Percentiles rank a stretch among this genome's conserved stretches.
Conservation (phyloP, 2,329 filamentous ascomycete species). For the Purpureocillium lavendulum region DNA sequence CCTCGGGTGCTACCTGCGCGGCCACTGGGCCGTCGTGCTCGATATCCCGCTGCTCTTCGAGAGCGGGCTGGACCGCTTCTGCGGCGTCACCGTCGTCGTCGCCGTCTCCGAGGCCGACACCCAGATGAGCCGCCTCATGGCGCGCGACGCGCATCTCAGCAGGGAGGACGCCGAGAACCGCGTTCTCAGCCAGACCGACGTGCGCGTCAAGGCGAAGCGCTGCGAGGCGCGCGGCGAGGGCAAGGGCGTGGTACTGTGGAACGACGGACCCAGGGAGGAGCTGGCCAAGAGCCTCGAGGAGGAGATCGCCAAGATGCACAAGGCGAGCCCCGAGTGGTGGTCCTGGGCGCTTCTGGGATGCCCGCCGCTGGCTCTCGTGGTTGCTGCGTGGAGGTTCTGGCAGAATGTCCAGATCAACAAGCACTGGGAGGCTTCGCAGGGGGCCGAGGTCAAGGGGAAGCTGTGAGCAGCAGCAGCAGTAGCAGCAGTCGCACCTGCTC, state of each 20-base stretch:
- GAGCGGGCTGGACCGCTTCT: conserved; percentile 74
- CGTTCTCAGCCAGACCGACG: conserved; percentile 79
- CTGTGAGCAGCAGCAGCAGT: not conserved
- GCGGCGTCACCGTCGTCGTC: conserved; percentile 79
- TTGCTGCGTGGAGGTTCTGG: conserved; percentile 64
- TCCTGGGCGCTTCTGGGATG: conserved; percentile 59
- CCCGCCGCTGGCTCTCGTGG: conserved; percentile 65
- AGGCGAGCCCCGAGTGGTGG: conserved; percentile 73
- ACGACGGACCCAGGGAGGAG: conserved; percentile 68
- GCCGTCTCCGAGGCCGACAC: conserved; percentile 70
- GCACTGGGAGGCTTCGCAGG: conserved; percentile 54
- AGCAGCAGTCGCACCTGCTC: no score
- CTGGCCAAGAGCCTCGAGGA: conserved; percentile 57
- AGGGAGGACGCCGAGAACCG: conserved; percentile 83
- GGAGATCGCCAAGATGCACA: conserved; percentile 56
- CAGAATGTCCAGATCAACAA: conserved; percentile 62
- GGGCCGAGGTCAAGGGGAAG: conserved; percentile 27
- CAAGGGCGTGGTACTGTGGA: conserved; percentile 79
- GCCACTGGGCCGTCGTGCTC: conserved; percentile 81
- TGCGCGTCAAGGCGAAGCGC: conserved; percentile 71
- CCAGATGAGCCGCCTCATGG: conserved; percentile 73
- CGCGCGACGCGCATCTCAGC: conserved; percentile 68
- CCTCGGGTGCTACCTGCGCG: conserved; percentile 62
- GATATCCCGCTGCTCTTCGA: conserved; percentile 93
- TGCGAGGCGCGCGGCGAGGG: conserved; percentile 57